phyloP scores from a whole-genome alignment of 148 eudicot genomes.

The Camellia lanceoleosa region DNA sequence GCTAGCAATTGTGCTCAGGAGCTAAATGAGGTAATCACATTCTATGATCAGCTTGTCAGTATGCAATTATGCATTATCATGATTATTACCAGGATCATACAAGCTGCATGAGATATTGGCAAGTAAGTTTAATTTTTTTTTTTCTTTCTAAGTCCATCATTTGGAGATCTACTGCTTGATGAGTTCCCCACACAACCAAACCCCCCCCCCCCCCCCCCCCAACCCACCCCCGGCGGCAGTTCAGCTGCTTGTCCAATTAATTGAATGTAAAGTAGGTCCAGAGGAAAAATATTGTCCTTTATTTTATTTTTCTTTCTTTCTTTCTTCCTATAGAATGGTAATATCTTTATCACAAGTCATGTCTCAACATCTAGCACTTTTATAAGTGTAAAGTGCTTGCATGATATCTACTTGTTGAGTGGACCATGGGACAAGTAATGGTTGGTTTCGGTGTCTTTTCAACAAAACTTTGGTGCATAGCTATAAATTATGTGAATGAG shows the following conservation, averaged over 20 bases:
- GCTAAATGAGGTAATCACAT: conserved; percentile 46
- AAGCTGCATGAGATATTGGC: neutral
- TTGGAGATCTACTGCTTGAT: neutral
- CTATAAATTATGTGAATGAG: neutral
- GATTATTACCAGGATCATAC: neutral
- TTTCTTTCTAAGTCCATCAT: neutral
- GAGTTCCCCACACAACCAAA: neutral
- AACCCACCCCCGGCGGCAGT: no score
- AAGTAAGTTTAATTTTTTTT: neutral
- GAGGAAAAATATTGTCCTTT: neutral
- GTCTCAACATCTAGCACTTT: neutral
- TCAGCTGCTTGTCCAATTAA: no score
- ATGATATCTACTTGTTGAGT: neutral
- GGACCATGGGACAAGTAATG: neutral
- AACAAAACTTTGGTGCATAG: neutral
- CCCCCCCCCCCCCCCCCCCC: no score
- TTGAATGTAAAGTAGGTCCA: neutral
- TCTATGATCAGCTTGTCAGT: neutral
- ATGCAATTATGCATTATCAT: neutral
- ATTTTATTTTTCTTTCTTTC: neutral
- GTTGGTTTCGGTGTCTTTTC: conserved; percentile 8
- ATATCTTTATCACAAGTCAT: neutral
- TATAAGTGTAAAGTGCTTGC: conserved; percentile 1
- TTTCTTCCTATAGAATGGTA: neutral
- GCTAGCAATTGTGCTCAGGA: conserved; percentile 46